These are phyloP conservation scores for Mortierella hygrophila DNA, from an alignment of 192 early-diverging fungal species.

Conservation along the genomic window DNA sequence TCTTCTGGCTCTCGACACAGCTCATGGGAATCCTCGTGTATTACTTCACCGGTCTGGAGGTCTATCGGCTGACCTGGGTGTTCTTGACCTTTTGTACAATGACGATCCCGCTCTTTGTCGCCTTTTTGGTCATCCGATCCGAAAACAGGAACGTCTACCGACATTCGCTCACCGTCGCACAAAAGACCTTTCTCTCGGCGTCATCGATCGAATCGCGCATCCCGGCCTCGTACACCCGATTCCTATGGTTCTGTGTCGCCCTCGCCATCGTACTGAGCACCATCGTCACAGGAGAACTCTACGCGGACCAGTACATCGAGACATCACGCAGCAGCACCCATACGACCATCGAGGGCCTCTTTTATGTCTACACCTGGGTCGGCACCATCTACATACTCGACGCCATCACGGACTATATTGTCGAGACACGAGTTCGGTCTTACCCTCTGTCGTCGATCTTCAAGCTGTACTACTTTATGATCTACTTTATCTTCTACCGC, in stretches of 20 bases:
- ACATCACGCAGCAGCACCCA: slow-evolving; percentile 59
- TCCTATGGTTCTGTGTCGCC: slow-evolving; percentile 82
- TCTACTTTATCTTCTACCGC: slow-evolving; percentile 86
- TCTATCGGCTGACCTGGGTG: slow-evolving; percentile 75
- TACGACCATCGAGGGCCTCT: slow-evolving; percentile 68
- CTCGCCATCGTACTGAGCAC: slow-evolving; percentile 77
- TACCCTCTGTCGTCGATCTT: slow-evolving; percentile 79
- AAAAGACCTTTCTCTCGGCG: slow-evolving; percentile 69
- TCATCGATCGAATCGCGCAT: slow-evolving; percentile 60
- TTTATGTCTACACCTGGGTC: slow-evolving; percentile 83
- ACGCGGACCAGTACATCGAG: slow-evolving; percentile 72
- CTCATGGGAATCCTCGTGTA: slow-evolving; percentile 70
- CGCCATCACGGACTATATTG: slow-evolving; percentile 74
- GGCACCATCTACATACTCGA: slow-evolving; percentile 78
- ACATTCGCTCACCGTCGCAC: slow-evolving; percentile 61
- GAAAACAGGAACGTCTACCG: slow-evolving; percentile 63
- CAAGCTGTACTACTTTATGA: slow-evolving; percentile 84
- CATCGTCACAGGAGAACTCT: slow-evolving; percentile 75
- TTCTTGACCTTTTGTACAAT: slow-evolving; percentile 78
- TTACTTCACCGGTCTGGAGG: slow-evolving; percentile 65
- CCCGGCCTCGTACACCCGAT: slow-evolving; percentile 78
- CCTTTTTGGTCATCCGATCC: slow-evolving; percentile 68
- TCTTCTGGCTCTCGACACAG: slow-evolving; percentile 76
- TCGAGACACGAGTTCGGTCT: slow-evolving; percentile 70
- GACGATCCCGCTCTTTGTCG: slow-evolving; percentile 75